phyloP scores from a whole-genome alignment of 2,329 filamentous ascomycete genomes.

The Daldinia sp. region DNA sequence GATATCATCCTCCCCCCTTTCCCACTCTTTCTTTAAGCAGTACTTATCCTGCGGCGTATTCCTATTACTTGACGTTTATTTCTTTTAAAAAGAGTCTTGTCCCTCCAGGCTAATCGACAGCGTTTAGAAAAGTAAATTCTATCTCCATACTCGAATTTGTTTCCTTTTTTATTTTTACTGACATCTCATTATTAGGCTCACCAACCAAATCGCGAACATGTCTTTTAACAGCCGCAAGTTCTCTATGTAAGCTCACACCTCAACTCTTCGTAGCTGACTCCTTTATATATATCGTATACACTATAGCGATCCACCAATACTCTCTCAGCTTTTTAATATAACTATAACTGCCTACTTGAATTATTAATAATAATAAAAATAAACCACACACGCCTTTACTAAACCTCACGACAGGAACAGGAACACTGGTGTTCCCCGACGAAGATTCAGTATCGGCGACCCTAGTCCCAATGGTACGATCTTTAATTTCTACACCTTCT shows the following conservation, averaged over 20 bases:
- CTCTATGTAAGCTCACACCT: constrained; percentile 56
- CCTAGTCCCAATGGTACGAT: constrained; percentile 63
- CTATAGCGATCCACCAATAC: background rate
- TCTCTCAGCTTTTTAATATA: background rate
- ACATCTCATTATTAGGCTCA: constrained; percentile 3
- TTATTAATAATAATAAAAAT: background rate
- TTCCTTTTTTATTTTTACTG: background rate
- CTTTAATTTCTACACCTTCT: constrained; percentile 11
- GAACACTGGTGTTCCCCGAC: constrained; percentile 68
- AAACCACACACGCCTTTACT: constrained; percentile 11
- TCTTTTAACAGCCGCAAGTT: constrained; percentile 66
- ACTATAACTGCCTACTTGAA: too few relatives aligned
- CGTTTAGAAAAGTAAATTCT: constrained; percentile 7
- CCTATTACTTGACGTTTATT: background rate
- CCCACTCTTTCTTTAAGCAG: constrained; percentile 17
- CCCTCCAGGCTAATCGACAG: constrained; percentile 15
- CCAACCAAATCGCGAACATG: constrained; percentile 50
- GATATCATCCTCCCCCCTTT: constrained; percentile 30
- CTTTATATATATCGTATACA: background rate
- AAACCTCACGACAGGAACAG: constrained; percentile 56
- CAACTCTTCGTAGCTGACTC: background rate
- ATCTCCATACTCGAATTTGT: constrained; percentile 4
- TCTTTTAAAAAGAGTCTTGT: constrained; percentile 15
- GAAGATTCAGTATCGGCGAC: constrained; percentile 68
- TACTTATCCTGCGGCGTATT: constrained; percentile 15